phyloP scores from a whole-genome alignment of 1,284 basidiomycete genomes.

The Sanghuangporus weigelae region DNA sequence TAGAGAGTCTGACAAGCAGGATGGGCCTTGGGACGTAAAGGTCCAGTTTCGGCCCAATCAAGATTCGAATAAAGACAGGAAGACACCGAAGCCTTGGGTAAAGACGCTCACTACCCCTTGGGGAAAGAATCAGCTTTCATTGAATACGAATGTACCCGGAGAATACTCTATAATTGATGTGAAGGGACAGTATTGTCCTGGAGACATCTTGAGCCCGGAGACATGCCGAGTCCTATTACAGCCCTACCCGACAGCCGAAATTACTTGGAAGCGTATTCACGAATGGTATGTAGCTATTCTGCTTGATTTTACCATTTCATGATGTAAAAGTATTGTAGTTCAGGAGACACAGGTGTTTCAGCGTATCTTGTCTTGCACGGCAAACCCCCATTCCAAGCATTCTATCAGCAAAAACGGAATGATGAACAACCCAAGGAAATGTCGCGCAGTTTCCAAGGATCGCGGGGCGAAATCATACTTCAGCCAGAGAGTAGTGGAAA shows the following conservation, averaged over 20 bases:
- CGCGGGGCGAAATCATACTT: slow-evolving; percentile 80
- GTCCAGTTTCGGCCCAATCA: slow-evolving; percentile 53
- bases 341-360: slow-evolving; percentile 89
- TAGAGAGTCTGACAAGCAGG: slow-evolving; percentile 48
- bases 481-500: slow-evolving; percentile 87
- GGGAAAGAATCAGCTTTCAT: slow-evolving; percentile 41
- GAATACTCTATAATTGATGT: slow-evolving; percentile 75
- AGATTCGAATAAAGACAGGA: slow-evolving; percentile 32
- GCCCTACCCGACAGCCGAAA: slow-evolving; percentile 74
- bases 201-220: slow-evolving; percentile 79
- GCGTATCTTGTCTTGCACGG: slow-evolving; percentile 86
- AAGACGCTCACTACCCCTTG: slow-evolving; percentile 49
- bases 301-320: background rate
- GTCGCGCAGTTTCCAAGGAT: slow-evolving; percentile 59
- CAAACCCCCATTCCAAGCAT: slow-evolving; percentile 83
- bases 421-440: slow-evolving; percentile 54
- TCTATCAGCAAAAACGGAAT: slow-evolving; percentile 74
- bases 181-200: slow-evolving; percentile 72
- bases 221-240: slow-evolving; percentile 70
- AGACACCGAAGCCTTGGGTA: slow-evolving; percentile 50
- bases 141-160: slow-evolving; percentile 64
- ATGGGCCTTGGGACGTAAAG: slow-evolving; percentile 63
- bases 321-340: slow-evolving; percentile 43
- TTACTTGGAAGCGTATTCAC: slow-evolving; percentile 87
- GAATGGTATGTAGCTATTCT: slow-evolving; percentile 64